Evolutionary conservation across 257 asterid species (phyloP).

Genomic region (Paraleonurus japonicus): DNA sequence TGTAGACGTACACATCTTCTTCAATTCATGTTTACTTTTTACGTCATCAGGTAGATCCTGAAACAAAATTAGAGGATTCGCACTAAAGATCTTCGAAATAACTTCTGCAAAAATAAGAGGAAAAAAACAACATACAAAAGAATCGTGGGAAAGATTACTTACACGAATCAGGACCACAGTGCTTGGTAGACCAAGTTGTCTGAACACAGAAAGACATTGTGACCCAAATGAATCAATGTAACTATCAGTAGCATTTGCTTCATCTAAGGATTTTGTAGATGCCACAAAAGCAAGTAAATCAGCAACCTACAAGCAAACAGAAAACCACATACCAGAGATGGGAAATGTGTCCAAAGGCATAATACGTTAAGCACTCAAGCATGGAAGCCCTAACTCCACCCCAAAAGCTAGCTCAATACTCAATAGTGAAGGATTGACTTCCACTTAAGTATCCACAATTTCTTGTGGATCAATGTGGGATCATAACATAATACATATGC

Average conservation of each 20-base stretch:
- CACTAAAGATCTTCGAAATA: not conserved
- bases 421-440: too few species aligned
- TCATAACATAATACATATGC: not conserved
- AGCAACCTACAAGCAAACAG: slow-evolving; percentile 59
- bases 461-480: too few species aligned
- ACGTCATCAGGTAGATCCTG: slow-evolving; percentile 75
- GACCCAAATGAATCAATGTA: slow-evolving; percentile 90
- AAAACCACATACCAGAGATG: slow-evolving; percentile 3
- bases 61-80: slow-evolving; percentile 9
- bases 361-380: too few species aligned
- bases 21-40: slow-evolving; percentile 66
- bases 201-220: slow-evolving; percentile 83
- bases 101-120: slow-evolving; percentile 3
- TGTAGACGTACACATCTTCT: slow-evolving; percentile 58
- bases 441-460: too few species aligned
- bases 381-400: too few species aligned
- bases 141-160: slow-evolving; percentile 27
- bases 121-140: slow-evolving; percentile 3
- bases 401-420: too few species aligned
- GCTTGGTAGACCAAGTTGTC: slow-evolving; percentile 91
- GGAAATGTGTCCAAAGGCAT: not conserved
- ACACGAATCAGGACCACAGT: slow-evolving; percentile 90
- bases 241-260: slow-evolving; percentile 39
- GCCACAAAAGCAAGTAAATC: slow-evolving; percentile 97
- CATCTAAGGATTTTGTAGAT: slow-evolving; percentile 57